phyloP scores from a whole-genome alignment of 495 filamentous ascomycete genomes.

The Xylaria grammica region DNA sequence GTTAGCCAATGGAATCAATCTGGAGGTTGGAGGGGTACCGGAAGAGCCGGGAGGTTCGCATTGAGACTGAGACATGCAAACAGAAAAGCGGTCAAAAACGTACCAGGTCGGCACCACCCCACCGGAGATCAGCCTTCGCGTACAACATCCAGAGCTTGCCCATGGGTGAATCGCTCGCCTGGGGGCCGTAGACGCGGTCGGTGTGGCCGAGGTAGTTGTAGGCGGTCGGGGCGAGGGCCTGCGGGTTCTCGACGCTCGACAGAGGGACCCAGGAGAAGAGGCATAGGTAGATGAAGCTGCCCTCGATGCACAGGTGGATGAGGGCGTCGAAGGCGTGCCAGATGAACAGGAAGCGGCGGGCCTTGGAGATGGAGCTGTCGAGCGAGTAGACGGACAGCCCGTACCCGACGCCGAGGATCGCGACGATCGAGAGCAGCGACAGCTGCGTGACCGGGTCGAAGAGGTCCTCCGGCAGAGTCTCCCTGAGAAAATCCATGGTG shows the following conservation, averaged over 20 bases:
- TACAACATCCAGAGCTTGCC: constrained; percentile 90
- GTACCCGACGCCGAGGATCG: constrained; percentile 54
- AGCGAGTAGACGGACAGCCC: constrained; percentile 50
- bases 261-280: constrained; percentile 73
- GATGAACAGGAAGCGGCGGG: constrained; percentile 77
- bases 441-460: constrained; percentile 60
- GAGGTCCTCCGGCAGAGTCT: constrained; percentile 46
- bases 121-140: constrained; percentile 82
- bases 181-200: constrained; percentile 72
- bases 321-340: constrained; percentile 95
- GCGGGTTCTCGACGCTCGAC: constrained; percentile 32
- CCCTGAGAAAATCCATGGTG: constrained; percentile 29
- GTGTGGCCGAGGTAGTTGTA: constrained; percentile 47
- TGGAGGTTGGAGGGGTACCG: background rate
- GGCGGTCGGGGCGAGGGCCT: constrained; percentile 42
- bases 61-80: constrained; percentile 4
- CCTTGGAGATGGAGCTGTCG: constrained; percentile 36
- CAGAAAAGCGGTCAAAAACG: constrained; percentile 15
- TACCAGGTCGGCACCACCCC: constrained; percentile 77
- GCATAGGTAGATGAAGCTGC: constrained; percentile 88
- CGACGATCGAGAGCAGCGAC: constrained; percentile 56
- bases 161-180: constrained; percentile 66
- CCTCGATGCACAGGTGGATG: constrained; percentile 88
- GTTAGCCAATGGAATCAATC: background rate
- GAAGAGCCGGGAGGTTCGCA: background rate